phyloP scores from a whole-genome alignment of 1,139 yeast species.

The Pichia sp. region DNA sequence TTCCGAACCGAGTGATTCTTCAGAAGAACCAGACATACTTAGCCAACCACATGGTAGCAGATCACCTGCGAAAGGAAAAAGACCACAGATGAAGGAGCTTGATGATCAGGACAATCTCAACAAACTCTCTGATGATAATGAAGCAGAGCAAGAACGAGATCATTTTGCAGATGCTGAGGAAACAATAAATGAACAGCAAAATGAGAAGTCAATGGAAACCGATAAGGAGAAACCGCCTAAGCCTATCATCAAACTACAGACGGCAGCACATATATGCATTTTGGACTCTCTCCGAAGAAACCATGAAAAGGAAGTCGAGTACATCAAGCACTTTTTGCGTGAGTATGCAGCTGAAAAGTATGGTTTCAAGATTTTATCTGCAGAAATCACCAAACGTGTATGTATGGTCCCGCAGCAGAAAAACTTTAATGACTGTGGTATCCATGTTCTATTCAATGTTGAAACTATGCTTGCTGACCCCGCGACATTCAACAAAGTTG shows the following conservation, averaged over 20 bases:
- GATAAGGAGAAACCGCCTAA: neutral
- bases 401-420: constrained; percentile 77
- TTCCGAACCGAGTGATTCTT: neutral
- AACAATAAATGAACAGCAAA: neutral
- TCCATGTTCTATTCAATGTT: constrained; percentile 79
- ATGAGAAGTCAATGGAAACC: neutral
- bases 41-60: too few species aligned
- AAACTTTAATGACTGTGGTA: constrained; percentile 92
- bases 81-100: neutral
- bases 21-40: neutral
- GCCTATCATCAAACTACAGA: neutral
- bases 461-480: constrained; percentile 41
- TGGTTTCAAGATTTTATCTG: constrained; percentile 38
- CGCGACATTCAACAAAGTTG: constrained; percentile 13
- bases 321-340: constrained; percentile 57
- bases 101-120: neutral
- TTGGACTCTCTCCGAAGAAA: constrained; percentile 70
- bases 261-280: constrained; percentile 51
- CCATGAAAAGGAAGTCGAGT: constrained; percentile 46
- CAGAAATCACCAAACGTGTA: constrained; percentile 35
- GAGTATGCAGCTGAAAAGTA: constrained; percentile 66
- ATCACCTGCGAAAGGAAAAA: neutral
- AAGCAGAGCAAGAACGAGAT: neutral
- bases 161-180: neutral
- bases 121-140: too few species aligned